Percentiles rank a stretch among this genome's conserved stretches.
Evolutionary conservation across 2,329 filamentous ascomycete genomes (phyloP).

Genomic region (Epicoccum sorghinum): DNA sequence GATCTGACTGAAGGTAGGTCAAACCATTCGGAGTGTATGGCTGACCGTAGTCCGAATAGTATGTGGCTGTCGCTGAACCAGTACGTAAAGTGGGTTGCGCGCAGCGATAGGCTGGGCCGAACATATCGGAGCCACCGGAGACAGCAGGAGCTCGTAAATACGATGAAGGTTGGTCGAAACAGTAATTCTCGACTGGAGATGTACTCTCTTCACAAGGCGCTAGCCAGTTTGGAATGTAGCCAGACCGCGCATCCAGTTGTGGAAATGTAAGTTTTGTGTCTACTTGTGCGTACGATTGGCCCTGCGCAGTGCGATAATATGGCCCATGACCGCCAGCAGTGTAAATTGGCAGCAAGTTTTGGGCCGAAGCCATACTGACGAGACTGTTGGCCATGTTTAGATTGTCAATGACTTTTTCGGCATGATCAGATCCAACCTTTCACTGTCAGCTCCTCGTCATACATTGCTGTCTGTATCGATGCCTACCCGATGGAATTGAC

Average conservation of each 20-base stretch:
- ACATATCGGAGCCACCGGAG: constrained; percentile 20
- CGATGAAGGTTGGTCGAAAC: constrained; percentile 24
- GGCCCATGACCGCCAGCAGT: constrained; percentile 10
- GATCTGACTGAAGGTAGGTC: constrained; percentile 25
- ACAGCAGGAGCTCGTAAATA: constrained; percentile 28
- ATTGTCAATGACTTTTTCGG: constrained; percentile 32
- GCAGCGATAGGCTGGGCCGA: constrained; percentile 29
- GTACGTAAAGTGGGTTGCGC: constrained; percentile 19
- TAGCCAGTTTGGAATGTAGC: constrained; percentile 31
- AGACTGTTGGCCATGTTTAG: constrained; percentile 24
- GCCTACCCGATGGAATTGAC: constrained; percentile 78
- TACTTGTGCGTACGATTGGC: constrained; percentile 23
- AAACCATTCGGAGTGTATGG: constrained; percentile 22
- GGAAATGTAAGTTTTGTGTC: constrained; percentile 3
- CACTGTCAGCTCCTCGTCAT: constrained; percentile 13
- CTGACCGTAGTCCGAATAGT: constrained; percentile 32
- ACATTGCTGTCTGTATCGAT: background rate
- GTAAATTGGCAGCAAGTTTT: constrained; percentile 34
- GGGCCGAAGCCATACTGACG: constrained; percentile 23
- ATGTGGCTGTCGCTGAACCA: constrained; percentile 10
- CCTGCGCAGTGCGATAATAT: constrained; percentile 22
- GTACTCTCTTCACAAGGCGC: constrained; percentile 35
- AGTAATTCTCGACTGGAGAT: constrained; percentile 38
- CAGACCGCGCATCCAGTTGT: constrained; percentile 26
- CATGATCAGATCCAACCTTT: constrained; percentile 43